Percentiles rank a stretch among this genome's conserved stretches.
These are phyloP conservation scores for Graphium sp. DNA, from an alignment of 2,329 filamentous ascomycete genomes.

Conservation along the genomic window DNA sequence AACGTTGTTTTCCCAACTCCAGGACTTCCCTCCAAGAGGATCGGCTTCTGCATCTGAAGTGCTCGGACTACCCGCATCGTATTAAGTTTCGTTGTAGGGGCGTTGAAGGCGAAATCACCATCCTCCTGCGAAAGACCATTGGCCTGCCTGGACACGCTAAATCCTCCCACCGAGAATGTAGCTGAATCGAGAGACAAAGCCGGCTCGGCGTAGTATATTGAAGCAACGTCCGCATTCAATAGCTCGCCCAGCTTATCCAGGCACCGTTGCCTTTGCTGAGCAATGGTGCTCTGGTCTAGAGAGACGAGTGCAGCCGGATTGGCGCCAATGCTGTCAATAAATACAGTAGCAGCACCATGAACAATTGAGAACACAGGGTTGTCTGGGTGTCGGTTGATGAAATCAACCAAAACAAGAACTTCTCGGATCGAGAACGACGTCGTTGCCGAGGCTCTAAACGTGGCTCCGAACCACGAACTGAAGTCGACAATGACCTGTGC, in stretches of 20 bases:
- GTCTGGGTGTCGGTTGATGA: conserved; percentile 48
- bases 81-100: conserved; percentile 78
- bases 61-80: conserved; percentile 82
- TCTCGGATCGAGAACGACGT: conserved; percentile 82
- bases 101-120: conserved; percentile 31
- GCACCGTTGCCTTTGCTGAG: conserved; percentile 55
- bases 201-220: conserved; percentile 48
- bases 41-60: conserved; percentile 75
- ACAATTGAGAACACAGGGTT: conserved; percentile 34
- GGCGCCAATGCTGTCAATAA: conserved; percentile 85
- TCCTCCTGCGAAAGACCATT: conserved; percentile 14
- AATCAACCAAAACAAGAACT: conserved; percentile 82
- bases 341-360: conserved; percentile 89
- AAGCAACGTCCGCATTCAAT: conserved; percentile 41
- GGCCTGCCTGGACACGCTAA: conserved; percentile 41
- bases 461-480: conserved; percentile 79
- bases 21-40: conserved; percentile 90
- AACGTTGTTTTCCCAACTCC: conserved; percentile 96
- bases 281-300: conserved; percentile 50
- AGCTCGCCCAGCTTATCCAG: conserved; percentile 55
- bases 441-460: conserved; percentile 58
- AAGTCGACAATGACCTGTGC: conserved; percentile 66
- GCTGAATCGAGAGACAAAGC: conserved; percentile 35
- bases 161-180: conserved; percentile 53
- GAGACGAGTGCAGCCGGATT: conserved; percentile 82